phyloP scores from a whole-genome alignment of 345 rosid species.

The Balakata baccata region DNA sequence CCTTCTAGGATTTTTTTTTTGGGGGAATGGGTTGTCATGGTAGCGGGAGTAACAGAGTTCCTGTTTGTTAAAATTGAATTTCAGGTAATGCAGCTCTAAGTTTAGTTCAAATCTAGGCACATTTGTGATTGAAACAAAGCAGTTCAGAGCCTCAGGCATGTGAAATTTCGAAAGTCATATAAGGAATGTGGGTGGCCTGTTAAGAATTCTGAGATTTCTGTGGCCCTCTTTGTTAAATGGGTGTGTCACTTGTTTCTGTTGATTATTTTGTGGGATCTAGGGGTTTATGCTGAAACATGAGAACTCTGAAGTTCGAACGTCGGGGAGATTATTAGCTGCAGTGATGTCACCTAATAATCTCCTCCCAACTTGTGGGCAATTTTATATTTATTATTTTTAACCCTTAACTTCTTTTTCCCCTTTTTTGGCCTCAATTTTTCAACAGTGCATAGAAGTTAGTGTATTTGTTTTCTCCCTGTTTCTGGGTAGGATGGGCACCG shows the following conservation, averaged over 20 bases:
- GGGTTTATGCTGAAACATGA: neutral
- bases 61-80: neutral
- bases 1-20: neutral
- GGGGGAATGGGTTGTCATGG: neutral
- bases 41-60: neutral
- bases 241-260: neutral
- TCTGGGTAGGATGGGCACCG: conserved; percentile 15
- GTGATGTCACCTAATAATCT: neutral
- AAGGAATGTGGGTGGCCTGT: neutral
- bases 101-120: neutral
- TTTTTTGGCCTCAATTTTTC: neutral
- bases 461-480: neutral
- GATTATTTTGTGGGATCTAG: neutral
- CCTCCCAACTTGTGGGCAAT: too few species aligned
- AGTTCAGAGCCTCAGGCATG: neutral
- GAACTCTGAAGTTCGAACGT: neutral
- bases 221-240: neutral
- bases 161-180: neutral
- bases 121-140: neutral
- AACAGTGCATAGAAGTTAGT: neutral
- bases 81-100: neutral
- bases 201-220: neutral
- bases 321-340: neutral
- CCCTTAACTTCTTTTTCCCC: neutral
- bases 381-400: neutral